Conservation (phyloP, 2,329 filamentous ascomycete genomes). For the Colletotrichum lupini region DNA sequence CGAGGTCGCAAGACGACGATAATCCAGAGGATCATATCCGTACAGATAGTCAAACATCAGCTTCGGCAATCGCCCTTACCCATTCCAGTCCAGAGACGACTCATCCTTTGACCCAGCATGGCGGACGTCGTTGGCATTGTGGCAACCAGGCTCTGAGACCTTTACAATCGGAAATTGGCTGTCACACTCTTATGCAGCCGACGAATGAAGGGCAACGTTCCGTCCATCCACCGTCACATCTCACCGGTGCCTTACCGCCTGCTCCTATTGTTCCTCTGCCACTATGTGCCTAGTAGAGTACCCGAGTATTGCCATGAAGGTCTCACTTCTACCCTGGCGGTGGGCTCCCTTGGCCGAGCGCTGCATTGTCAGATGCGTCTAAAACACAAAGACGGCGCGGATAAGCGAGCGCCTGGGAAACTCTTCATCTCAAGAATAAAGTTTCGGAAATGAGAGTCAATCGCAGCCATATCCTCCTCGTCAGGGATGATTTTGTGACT, state of each 20-base stretch:
- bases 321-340: neutral
- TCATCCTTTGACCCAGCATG: neutral
- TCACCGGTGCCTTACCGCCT: neutral
- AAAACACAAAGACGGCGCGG: neutral
- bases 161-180: constrained; percentile 12
- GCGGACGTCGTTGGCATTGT: neutral
- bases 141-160: neutral
- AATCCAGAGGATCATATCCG: too few relatives aligned
- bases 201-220: neutral
- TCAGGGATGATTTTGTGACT: neutral
- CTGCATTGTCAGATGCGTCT: neutral
- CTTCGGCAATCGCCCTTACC: neutral
- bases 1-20: neutral
- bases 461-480: neutral
- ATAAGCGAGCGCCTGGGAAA: neutral
- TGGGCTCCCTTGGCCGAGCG: neutral
- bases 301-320: neutral
- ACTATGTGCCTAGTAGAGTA: neutral
- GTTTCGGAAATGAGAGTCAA: neutral
- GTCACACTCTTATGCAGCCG: neutral
- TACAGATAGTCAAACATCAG: neutral
- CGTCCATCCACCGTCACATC: neutral
- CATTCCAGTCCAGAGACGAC: neutral
- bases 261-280: neutral
- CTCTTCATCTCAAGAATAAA: neutral